Percentiles rank a stretch among this genome's conserved stretches.
These are phyloP conservation scores for Solanum habrochaites DNA, from an alignment of 257 asterid genomes.

Conservation along the genomic window DNA sequence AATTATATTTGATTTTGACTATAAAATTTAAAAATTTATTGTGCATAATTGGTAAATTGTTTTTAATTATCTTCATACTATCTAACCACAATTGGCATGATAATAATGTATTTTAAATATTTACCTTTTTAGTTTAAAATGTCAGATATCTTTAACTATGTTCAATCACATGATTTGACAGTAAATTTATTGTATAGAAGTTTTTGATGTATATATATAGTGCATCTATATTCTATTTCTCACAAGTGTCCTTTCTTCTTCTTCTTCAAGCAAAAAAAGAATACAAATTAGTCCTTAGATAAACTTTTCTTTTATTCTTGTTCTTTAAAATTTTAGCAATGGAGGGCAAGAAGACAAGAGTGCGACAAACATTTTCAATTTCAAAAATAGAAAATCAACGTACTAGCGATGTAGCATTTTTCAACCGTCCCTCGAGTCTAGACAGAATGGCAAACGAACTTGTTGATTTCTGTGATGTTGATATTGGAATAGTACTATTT, in stretches of 20 bases:
- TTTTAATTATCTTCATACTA: not conserved
- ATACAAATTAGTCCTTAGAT: not conserved
- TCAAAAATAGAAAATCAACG: constrained; percentile 2
- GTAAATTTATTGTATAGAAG: too few relatives aligned
- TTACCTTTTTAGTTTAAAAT: not conserved
- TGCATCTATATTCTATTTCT: too few relatives aligned
- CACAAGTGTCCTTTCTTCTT: not conserved
- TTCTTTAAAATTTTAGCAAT: not conserved
- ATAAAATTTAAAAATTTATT: not conserved
- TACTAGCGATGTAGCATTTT: constrained; percentile 12
- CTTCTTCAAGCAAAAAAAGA: not conserved
- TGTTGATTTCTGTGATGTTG: not conserved
- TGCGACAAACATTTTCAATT: constrained; percentile 18
- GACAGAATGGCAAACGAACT: constrained; percentile 22
- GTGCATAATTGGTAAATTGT: not conserved
- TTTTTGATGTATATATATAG: too few relatives aligned
- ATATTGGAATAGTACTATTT: constrained; percentile 8
- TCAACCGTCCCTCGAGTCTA: constrained; percentile 14
- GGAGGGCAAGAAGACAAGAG: constrained; percentile 13
- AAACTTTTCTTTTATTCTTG: not conserved
- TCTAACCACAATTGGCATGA: not conserved
- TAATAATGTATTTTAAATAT: not conserved
- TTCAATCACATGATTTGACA: not conserved
- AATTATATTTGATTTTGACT: not conserved
- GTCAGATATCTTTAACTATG: not conserved